phyloP scores from a whole-genome alignment of 2,329 filamentous ascomycete genomes.

The Trichoderma sp. region DNA sequence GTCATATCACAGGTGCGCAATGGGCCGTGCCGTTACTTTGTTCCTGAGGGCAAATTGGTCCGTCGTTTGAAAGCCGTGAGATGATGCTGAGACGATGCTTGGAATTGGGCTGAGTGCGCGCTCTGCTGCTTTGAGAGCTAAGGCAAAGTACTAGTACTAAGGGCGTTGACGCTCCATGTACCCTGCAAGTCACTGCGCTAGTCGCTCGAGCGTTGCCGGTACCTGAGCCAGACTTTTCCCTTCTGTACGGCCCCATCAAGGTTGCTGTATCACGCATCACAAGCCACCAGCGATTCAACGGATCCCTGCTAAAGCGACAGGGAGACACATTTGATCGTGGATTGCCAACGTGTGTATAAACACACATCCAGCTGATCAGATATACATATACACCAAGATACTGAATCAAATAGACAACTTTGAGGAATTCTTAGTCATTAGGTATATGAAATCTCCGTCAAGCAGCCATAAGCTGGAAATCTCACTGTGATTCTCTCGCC shows the following conservation, averaged over 20 bases:
- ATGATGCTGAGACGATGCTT: conserved; percentile 17
- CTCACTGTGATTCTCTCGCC: neutral
- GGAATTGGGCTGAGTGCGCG: conserved; percentile 8
- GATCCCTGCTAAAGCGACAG: neutral
- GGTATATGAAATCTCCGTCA: too few species aligned
- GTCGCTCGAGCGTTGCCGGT: neutral
- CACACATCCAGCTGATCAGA: too few species aligned
- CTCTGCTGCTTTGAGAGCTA: conserved; percentile 11
- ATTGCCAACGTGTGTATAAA: too few species aligned
- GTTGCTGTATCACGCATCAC: neutral
- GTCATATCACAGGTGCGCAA: conserved; percentile 13
- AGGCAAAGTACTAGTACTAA: neutral
- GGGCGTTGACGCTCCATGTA: conserved; percentile 1
- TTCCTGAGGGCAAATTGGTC: neutral
- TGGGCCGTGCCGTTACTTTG: too few species aligned
- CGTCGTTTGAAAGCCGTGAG: conserved; percentile 10
- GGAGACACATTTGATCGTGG: neutral
- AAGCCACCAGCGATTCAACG: too few species aligned
- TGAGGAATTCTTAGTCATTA: neutral
- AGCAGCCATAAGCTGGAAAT: neutral
- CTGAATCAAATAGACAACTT: too few species aligned
- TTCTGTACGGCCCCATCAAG: conserved; percentile 12
- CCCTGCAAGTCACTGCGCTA: neutral
- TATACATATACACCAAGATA: too few species aligned
- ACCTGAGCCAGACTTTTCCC: conserved; percentile 12